phyloP scores from a whole-genome alignment of 2,329 filamentous ascomycete species.

The Calonectria hawksworthii region DNA sequence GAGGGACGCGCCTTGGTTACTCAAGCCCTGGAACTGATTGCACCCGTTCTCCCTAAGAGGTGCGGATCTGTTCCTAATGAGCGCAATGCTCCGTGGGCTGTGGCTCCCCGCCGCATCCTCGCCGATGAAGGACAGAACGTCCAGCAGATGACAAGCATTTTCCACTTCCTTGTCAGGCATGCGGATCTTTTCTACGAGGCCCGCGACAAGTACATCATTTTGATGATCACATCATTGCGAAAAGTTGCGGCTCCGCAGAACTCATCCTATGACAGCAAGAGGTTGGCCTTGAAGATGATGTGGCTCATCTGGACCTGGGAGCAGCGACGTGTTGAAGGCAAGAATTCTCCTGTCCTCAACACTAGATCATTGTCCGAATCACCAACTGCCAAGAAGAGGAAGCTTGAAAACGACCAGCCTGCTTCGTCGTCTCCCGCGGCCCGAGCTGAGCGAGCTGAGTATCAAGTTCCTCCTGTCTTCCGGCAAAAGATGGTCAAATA shows the following conservation, averaged over 20 bases:
- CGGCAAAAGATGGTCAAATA: constrained; percentile 92
- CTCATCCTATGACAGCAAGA: constrained; percentile 91
- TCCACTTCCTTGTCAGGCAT: constrained; percentile 95
- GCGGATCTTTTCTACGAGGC: constrained; percentile 95
- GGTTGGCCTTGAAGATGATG: constrained; percentile 91
- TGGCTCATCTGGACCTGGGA: constrained; percentile 95
- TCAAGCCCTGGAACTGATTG: constrained; percentile 93
- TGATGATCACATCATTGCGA: constrained; percentile 89
- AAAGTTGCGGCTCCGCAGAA: constrained; percentile 90
- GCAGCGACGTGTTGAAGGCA: constrained; percentile 80
- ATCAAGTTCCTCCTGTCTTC: constrained; percentile 75
- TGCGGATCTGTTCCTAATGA: constrained; percentile 78
- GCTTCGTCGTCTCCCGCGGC: constrained; percentile 68
- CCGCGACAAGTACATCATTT: constrained; percentile 88
- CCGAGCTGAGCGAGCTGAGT: constrained; percentile 71
- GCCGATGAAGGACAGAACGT: constrained; percentile 95
- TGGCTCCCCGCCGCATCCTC: constrained; percentile 89
- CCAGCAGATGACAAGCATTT: constrained; percentile 96
- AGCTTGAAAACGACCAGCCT: constrained; percentile 74
- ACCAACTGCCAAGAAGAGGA: constrained; percentile 81
- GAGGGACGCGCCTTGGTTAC: constrained; percentile 93
- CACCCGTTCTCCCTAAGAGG: constrained; percentile 91
- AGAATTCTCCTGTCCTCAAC: constrained; percentile 47
- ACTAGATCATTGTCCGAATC: constrained; percentile 71
- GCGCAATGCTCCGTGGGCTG: constrained; percentile 86